Evolutionary conservation across 805 yeast species (phyloP), one percentile per base, ranked within the genome.

Genomic region (Torulaspora microellipsoides): DNA sequence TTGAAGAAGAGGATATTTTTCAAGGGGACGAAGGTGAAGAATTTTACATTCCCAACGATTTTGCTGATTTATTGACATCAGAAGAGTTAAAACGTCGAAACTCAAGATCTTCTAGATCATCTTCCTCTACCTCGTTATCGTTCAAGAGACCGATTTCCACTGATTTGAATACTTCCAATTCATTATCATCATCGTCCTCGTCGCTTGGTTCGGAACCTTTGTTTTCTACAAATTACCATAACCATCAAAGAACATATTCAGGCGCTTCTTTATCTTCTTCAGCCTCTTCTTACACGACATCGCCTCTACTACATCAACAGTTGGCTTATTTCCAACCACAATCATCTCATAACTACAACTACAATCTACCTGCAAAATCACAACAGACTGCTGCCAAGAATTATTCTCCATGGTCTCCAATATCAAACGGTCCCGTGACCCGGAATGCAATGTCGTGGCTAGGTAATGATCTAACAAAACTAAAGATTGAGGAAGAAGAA

Each of bases 41-140:
- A 51, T 95, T 85, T 58, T 84, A 79, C 53, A 84, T 89, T 3
- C 97, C 97, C 1, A 80, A 83, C 5, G 78, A 90, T 25, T 66
- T 89, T 31, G 77, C 82, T n/a, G 95, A 87, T 51, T 68, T 88
- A 38, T 67, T 90, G 38, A 86, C 95, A 0, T 95, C 95, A 0
- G 85, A 79, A 52, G 96, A 89, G 59, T 64, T 84, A 15, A 70
- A 82, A 53, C 72, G 96, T 36, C 78, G 88, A 47, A 74, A 72
- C 39, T 81, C 89, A 9, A 70, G 87, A 46, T 73, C 79, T 3
- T 56, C 65, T 15, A 43, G 46, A 10, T 9, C 40, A 7, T 31
- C 46, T 4, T 11, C 42, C n/a, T 40, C 35, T 15, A 25, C 41
- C 8, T 34, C 46, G 13, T 29, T 38, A 36, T 46, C 49, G 31